Conservation (phyloP, 148 eudicot species). For the Fagopyrum esculentum region DNA sequence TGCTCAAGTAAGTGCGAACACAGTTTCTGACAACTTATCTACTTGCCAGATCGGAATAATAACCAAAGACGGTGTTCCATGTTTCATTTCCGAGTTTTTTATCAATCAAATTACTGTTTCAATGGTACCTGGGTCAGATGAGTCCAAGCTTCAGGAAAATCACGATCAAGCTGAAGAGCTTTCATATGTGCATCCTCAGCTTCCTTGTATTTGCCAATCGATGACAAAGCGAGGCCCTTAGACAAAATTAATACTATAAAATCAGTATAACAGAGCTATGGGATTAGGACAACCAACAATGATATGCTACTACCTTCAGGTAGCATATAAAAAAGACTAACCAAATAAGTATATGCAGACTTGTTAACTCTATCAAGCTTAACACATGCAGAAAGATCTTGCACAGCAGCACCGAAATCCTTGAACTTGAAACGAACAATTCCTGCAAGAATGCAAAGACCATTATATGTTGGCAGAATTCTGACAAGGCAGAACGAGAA, state of each 20-base stretch:
- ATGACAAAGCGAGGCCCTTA: constrained; percentile 85
- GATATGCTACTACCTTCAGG: constrained; percentile 3
- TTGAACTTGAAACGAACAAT: constrained; percentile 91
- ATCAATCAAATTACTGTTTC: not conserved
- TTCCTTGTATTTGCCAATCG: constrained; percentile 69
- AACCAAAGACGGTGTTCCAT: not conserved
- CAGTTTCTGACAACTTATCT: not conserved
- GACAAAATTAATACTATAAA: constrained; percentile 2
- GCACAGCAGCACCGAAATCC: constrained; percentile 79
- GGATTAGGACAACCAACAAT: not conserved
- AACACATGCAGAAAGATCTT: constrained; percentile 82
- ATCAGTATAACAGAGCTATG: constrained; percentile 1
- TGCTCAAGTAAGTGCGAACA: not conserved
- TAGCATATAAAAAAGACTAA: constrained; percentile 21
- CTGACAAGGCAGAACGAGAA: not conserved
- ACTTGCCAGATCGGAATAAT: not conserved
- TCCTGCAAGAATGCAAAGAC: constrained; percentile 37
- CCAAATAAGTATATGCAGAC: constrained; percentile 92
- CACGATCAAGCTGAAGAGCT: constrained; percentile 61
- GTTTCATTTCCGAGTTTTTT: not conserved
- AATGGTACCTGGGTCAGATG: constrained; percentile 76
- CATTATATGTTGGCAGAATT: not conserved
- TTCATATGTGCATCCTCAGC: constrained; percentile 88
- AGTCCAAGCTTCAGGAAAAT: constrained; percentile 86
- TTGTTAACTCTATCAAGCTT: constrained; percentile 62